Evolutionary conservation across 306 rosid species (phyloP).

Genomic region (Glycine latifolia): DNA sequence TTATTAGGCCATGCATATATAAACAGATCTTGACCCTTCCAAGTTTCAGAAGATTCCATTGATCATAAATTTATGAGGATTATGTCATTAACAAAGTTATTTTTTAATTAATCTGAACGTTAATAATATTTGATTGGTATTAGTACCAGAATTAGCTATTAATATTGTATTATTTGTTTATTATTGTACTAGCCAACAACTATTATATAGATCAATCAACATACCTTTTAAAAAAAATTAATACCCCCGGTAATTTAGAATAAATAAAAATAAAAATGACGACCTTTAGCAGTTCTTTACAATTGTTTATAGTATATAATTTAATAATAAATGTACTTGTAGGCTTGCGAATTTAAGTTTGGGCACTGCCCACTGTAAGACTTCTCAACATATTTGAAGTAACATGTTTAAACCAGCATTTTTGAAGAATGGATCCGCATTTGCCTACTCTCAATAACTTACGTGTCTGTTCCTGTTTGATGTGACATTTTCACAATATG

Average conservation of each 20-base stretch:
- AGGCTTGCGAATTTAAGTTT: constrained; percentile 5
- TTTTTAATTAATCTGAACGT: neutral
- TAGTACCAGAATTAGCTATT: neutral
- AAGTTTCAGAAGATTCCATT: neutral
- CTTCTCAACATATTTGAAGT: neutral
- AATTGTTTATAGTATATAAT: neutral
- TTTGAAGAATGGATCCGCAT: neutral
- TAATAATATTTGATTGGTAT: neutral
- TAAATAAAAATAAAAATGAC: neutral
- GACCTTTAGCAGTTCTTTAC: neutral
- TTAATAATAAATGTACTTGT: constrained; percentile 10
- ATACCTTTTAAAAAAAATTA: no score
- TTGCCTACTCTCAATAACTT: neutral
- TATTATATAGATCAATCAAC: no score
- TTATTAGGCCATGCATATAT: constrained; percentile 21
- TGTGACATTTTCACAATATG: neutral
- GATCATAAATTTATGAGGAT: constrained; percentile 1
- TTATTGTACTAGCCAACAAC: neutral
- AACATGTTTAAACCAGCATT: neutral
- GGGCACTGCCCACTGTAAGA: neutral
- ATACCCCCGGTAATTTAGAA: neutral
- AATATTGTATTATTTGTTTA: neutral
- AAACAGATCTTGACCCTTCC: constrained; percentile 27
- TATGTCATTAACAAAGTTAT: no score
- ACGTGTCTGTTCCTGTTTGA: neutral